Evolutionary conservation across 2,329 filamentous ascomycete species (phyloP), one percentile per base, ranked within the genome.

Genomic region (Penicillium occitanis): DNA sequence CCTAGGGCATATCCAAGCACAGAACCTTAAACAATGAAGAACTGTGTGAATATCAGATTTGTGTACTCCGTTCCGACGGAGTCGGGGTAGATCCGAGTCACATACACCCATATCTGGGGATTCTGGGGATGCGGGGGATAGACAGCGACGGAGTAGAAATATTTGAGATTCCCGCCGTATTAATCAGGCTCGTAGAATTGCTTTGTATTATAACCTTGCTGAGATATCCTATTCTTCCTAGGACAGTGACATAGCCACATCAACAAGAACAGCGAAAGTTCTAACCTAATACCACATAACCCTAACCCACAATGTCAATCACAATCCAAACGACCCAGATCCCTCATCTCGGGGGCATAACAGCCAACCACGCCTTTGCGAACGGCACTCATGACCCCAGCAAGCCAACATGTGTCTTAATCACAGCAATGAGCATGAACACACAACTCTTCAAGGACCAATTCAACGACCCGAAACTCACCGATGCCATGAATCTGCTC

Each of bases 371-470:
- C 71, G 76, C 79, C 62, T 78, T 79, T 70, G 73, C 79, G 67
- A 76, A 75, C 63, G 73, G 78, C 65, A 50, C 69, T 6, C 76
- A 83, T 66, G 83, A 87, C 73, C 70, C 79, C 3, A 72, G 73
- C 40, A 83, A 83, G 68, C 81, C 82, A 5, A 84, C 81, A 0
- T 71, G 83, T 22, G 73, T 84, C 11, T 73, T 84, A 11, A 75
- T 84, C 60, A 82, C 84, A 69, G 79, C 76, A 61, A 83, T 84
- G 72, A 79, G 76, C 33, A 84, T 80, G 11, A 75, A 76, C 1
- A 76, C 77, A 6, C 76, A 80, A 4, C 75, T 83, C 3, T 81
- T 78, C 69, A 62, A 67, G 5, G 65, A 70, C n/a, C 78, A 80
- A 67, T 80, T 75, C 65, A 67, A 68, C 42, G 75, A 76, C 63